A percentile compares a stretch with the other conserved stretches of the same genome.
phyloP scores from a whole-genome alignment of 2,329 filamentous ascomycete species.

The Hortaea werneckii region DNA sequence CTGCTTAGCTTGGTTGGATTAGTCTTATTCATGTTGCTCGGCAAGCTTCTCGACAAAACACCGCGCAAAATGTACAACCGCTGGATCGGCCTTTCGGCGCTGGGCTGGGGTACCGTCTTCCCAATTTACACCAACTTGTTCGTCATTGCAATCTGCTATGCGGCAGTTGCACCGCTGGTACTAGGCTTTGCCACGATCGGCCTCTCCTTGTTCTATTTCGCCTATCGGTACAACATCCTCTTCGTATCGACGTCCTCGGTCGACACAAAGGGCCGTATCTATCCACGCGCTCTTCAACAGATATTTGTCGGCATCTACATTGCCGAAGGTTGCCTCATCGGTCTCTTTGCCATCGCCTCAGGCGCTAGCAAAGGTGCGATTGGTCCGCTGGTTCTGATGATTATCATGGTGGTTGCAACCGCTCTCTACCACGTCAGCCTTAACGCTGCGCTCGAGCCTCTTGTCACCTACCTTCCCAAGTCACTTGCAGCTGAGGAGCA shows the following conservation, averaged over 20 bases:
- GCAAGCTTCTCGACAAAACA: slow-evolving; percentile 64
- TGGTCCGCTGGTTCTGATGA: slow-evolving; percentile 64
- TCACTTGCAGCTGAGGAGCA: slow-evolving; percentile 29
- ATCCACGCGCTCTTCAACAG: slow-evolving; percentile 79
- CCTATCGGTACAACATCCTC: slow-evolving; percentile 83
- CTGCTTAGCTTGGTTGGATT: slow-evolving; percentile 67
- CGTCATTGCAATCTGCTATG: slow-evolving; percentile 67
- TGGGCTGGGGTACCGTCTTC: slow-evolving; percentile 76
- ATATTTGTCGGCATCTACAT: slow-evolving; percentile 77
- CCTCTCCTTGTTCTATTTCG: slow-evolving; percentile 71
- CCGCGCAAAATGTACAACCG: slow-evolving; percentile 71
- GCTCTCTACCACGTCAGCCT: slow-evolving; percentile 65
- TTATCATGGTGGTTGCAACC: slow-evolving; percentile 65
- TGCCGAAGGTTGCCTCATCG: slow-evolving; percentile 66
- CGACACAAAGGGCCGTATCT: slow-evolving; percentile 80
- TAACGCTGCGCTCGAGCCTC: slow-evolving; percentile 61
- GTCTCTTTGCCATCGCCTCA: slow-evolving; percentile 62
- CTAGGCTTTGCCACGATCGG: slow-evolving; percentile 72
- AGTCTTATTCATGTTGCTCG: slow-evolving; percentile 61
- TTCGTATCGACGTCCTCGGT: slow-evolving; percentile 74
- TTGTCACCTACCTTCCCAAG: slow-evolving; percentile 65
- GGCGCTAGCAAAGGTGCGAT: slow-evolving; percentile 39
- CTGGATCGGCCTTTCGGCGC: slow-evolving; percentile 62
- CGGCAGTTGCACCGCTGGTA: slow-evolving; percentile 76
- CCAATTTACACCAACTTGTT: slow-evolving; percentile 73